Evolutionary conservation across 495 filamentous ascomycete species (phyloP), one percentile per base, ranked within the genome.

Genomic region (Aspergillus homomorphus): DNA sequence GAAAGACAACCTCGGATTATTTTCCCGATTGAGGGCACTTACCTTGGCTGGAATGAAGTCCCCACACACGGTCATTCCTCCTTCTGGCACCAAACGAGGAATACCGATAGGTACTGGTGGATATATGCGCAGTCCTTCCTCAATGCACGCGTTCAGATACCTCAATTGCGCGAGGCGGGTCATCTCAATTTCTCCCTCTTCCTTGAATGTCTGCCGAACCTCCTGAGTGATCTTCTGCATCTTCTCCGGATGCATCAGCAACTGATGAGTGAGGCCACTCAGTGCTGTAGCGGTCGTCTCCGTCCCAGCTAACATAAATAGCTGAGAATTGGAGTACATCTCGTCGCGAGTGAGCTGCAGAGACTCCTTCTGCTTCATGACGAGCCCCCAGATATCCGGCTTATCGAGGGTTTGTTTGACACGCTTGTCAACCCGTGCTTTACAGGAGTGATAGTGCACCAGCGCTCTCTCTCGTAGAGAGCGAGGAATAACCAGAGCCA

Each of bases 221-320:
- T 84, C 79, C 12, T 65, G 55, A 0, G 64, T 67, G 16, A 84
- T 61, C 58, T 72, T 77, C 15, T 66, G 59, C 23, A 82, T 58
- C 0, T 70, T 64, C 2, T 72, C 58, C 1, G 73, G 79, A 62
- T 81, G 73, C 5, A 58, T 74, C 0, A 78, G 62, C 2, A 88
- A 66, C 8, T 80, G 66, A 58, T 77, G 86, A 0, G 75, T 74
- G 0, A 76, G 68, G 3, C 76, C 81, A 4, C 74, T 72, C 20
- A 87, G 66, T 0, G 77, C 51, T 0, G 83, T 85, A 0, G 83
- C 81, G 1, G 82, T 82, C 3, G 84, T 85, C 57, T 87, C 84
- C 0, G 77, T 80, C 12, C 81, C 81, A 5, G 71, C 81, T 8
- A 78, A 71, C 38, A 82, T 71, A 21, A 83, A 66, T 3, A 72